These are phyloP conservation scores for Auricularia sp. DNA, from an alignment of 768 basidiomycete genomes.

Conservation along the genomic window DNA sequence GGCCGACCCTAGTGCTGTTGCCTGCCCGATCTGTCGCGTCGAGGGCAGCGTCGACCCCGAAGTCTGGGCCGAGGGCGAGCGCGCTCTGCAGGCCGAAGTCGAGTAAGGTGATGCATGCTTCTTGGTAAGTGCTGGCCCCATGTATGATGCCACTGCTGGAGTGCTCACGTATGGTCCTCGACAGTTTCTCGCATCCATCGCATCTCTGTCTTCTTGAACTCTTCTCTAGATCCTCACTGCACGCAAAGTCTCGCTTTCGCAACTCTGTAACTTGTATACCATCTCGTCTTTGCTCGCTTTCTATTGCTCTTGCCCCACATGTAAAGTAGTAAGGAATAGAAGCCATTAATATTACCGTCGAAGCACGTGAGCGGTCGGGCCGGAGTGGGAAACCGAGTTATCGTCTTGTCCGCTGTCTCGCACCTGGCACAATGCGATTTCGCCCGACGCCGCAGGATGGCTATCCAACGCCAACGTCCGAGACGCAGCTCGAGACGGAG, in stretches of 20 bases:
- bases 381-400: slow-evolving; percentile 1
- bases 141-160: neutral
- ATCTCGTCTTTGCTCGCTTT: too few species aligned
- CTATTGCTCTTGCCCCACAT: too few species aligned
- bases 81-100: neutral
- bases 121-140: neutral
- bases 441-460: slow-evolving; percentile 42
- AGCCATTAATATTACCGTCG: neutral
- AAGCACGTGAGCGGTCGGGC: neutral
- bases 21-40: slow-evolving; percentile 62
- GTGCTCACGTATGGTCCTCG: neutral
- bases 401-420: neutral
- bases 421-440: neutral
- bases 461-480: slow-evolving; percentile 54
- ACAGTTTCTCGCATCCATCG: too few species aligned
- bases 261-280: too few species aligned
- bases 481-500: slow-evolving; percentile 57
- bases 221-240: too few species aligned
- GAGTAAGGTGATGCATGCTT: neutral
- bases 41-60: slow-evolving; percentile 47
- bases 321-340: slow-evolving; percentile 8
- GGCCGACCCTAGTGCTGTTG: slow-evolving; percentile 27
- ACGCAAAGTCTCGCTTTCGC: too few species aligned
- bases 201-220: too few species aligned
- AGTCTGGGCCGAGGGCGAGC: slow-evolving; percentile 51